A percentile compares a stretch with the other conserved stretches of the same genome.
Conservation (phyloP, 2,329 filamentous ascomycete genomes). For the Colletotrichum eremochloae region DNA sequence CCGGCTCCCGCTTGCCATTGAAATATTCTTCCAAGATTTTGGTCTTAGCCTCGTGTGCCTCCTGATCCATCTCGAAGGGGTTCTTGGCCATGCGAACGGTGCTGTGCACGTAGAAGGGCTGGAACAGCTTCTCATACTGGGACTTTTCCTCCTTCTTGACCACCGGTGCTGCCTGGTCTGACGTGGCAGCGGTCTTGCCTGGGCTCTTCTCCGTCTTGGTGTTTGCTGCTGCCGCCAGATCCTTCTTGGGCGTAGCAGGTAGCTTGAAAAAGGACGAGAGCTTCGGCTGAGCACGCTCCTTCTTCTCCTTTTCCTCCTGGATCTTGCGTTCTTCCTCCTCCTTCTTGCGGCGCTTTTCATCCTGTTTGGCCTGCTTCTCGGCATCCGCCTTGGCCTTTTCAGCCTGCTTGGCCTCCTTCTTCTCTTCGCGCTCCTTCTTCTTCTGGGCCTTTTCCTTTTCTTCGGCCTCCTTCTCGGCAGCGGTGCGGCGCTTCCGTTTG, state of each 20-base stretch:
- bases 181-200: conserved; percentile 12
- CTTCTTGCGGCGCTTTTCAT: conserved; percentile 63
- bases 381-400: conserved; percentile 49
- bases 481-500: conserved; percentile 60
- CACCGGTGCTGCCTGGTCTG: conserved; percentile 40
- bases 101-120: conserved; percentile 83
- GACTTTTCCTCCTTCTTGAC: conserved; percentile 51
- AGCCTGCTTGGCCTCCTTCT: conserved; percentile 53
- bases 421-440: conserved; percentile 47
- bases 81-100: conserved; percentile 78
- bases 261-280: conserved; percentile 59
- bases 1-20: conserved; percentile 55
- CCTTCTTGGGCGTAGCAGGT: conserved; percentile 57
- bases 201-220: conserved; percentile 34
- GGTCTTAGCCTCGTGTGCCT: conserved; percentile 66
- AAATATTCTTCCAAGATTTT: conserved; percentile 67
- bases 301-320: conserved; percentile 62
- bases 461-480: conserved; percentile 55
- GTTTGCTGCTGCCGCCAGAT: neutral
- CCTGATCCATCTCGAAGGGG: conserved; percentile 69
- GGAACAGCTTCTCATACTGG: conserved; percentile 79
- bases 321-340: conserved; percentile 60
- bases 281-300: conserved; percentile 61
- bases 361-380: conserved; percentile 54
- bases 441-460: conserved; percentile 48